Base-by-base conservation (phyloP, 257 asterid species). In the Lycium ferocissimum region DNA sequence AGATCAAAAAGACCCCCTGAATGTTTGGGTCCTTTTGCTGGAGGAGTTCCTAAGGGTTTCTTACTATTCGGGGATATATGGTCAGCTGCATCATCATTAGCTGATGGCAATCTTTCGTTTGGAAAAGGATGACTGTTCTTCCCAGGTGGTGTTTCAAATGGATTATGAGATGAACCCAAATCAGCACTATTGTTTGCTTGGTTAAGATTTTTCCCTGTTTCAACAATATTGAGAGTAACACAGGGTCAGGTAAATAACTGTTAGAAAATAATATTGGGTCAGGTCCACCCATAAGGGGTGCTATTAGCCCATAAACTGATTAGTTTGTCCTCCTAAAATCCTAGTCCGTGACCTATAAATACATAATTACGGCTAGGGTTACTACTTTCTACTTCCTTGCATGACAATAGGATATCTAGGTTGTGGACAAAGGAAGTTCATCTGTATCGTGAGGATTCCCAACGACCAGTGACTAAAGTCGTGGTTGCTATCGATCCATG, bases 11-110 rank as follows among this genome's bases (percentile, higher is more conserved):
- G 7, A 35, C 69, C 33, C 8, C 45, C 73, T 0, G n/a, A 4
- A 26, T 66, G 45, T 10, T 13, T 66, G 73, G 73, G 73, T 66
- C 73, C 73, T 66, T 66, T 35, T 54, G 38, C 83, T 22, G 63
- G 65, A 54, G 54, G 43, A 53, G 49, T 54, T 12, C 67, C 40
- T 11, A 38, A 22, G 57, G 69, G 47, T 62, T 57, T 80, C 22
- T 47, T 63, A 15, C 13, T 0, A 9, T 7, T 7, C 20, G 11
- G 51, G 56, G 69, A 22, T 13, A 57, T 45, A 26, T 35, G 5
- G n/a, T 79, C 26, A 79, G 53, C 5, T 5, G 83, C 83, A 79
- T 79, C n/a, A 7, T 56, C 70, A 26, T 79, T 80, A 26, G 14
- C 8, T 56, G 61, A 43, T 35, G 83, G 83, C 35, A 14, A 26